These are phyloP conservation scores for Yarrowia keelungensis DNA, from an alignment of 805 yeast genomes.

Conservation along the genomic window DNA sequence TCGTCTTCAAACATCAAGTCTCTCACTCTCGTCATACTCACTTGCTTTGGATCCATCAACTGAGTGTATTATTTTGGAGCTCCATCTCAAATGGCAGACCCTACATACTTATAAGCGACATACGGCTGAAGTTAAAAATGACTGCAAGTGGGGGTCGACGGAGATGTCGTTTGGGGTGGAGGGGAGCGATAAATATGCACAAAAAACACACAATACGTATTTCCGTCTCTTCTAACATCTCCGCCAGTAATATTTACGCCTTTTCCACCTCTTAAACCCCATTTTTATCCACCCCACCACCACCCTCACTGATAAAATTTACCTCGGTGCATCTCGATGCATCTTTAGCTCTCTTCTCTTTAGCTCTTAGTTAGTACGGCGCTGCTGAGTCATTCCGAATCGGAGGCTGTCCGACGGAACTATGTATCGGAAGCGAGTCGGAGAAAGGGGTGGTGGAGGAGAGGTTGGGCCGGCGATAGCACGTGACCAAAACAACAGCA, in stretches of 20 bases:
- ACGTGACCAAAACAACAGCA: background rate
- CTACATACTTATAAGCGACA: conserved; percentile 31
- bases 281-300: no score
- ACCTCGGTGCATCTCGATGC: no score
- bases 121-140: conserved; percentile 22
- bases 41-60: conserved; percentile 14
- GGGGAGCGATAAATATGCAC: no score
- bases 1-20: no score
- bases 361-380: conserved; percentile 2
- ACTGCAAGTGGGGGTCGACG: conserved; percentile 15
- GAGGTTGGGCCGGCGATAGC: background rate
- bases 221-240: background rate
- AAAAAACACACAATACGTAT: no score
- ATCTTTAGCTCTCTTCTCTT: no score
- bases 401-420: conserved; percentile 6
- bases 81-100: conserved; percentile 5
- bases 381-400: conserved; percentile 25
- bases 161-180: no score
- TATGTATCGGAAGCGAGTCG: conserved; percentile 17
- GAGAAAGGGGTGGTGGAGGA: background rate
- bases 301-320: no score
- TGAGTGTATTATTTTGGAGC: background rate
- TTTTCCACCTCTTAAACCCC: no score
- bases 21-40: background rate
- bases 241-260: background rate